Evolutionary conservation across 2,329 filamentous ascomycete genomes (phyloP).

Genomic region (Fusarium citri): DNA sequence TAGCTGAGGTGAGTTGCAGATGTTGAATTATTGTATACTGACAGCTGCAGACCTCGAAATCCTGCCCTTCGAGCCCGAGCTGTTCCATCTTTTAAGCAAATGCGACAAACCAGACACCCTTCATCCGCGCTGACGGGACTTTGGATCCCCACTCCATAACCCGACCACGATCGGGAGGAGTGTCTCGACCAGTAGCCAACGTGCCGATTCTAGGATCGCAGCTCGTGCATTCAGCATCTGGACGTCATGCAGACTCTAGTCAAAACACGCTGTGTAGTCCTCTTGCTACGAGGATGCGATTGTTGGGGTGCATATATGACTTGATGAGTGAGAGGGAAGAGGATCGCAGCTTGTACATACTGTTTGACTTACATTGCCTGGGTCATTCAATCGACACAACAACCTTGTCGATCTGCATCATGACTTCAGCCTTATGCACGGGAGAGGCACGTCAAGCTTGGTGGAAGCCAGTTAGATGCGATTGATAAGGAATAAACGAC

Average conservation of each 20-base stretch:
- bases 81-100: too few relatives aligned
- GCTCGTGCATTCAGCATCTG: not conserved
- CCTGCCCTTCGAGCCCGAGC: too few relatives aligned
- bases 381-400: not conserved
- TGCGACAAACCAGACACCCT: too few relatives aligned
- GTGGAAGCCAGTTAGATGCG: rapidly evolving
- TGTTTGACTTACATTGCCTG: not conserved
- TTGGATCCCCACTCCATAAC: too few relatives aligned
- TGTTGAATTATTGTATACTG: not conserved
- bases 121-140: not conserved
- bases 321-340: not conserved
- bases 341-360: rapidly evolving
- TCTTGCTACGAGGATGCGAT: rapidly evolving
- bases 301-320: not conserved
- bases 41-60: not conserved
- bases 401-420: not conserved
- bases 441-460: not conserved
- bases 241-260: not conserved
- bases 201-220: rapidly evolving
- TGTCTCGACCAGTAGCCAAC: not conserved
- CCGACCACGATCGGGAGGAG: too few relatives aligned
- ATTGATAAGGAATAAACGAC: not conserved
- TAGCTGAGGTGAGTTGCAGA: not conserved
- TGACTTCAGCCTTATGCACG: not conserved
- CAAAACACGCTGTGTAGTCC: rapidly evolving